phyloP scores from a whole-genome alignment of 2,329 filamentous ascomycete genomes.

The Neospermospora avenae region DNA sequence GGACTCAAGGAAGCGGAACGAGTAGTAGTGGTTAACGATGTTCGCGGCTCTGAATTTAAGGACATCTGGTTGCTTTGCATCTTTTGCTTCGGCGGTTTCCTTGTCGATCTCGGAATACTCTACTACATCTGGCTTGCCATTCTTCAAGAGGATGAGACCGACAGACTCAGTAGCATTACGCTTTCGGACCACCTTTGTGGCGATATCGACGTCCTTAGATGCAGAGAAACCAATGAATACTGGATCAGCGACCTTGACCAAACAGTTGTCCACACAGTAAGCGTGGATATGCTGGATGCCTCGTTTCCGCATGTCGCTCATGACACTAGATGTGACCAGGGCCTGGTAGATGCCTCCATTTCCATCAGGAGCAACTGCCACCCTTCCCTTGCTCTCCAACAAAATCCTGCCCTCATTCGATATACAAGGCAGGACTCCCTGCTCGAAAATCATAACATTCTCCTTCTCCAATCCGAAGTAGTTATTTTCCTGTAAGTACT shows the following conservation, averaged over 20 bases:
- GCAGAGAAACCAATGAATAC: slow-evolving; percentile 93
- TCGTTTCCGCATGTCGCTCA: slow-evolving; percentile 83
- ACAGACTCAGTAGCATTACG: slow-evolving; percentile 94
- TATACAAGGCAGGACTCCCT: slow-evolving; percentile 94
- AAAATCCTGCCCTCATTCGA: slow-evolving; percentile 97
- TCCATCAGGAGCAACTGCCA: slow-evolving; percentile 93
- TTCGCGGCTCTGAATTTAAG: slow-evolving; percentile 97
- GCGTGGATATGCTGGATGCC: slow-evolving; percentile 94
- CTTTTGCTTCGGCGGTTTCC: slow-evolving; percentile 83
- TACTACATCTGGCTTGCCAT: slow-evolving; percentile 93
- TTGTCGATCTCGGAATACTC: slow-evolving; percentile 97
- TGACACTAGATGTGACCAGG: slow-evolving; percentile 73
- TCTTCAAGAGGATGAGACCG: slow-evolving; percentile 89
- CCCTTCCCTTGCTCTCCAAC: slow-evolving; percentile 82
- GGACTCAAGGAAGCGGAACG: slow-evolving; percentile 83
- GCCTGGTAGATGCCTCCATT: slow-evolving; percentile 97
- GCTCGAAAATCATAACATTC: slow-evolving; percentile 92
- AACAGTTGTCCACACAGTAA: slow-evolving; percentile 98
- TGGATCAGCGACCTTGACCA: slow-evolving; percentile 98
- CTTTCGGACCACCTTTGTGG: slow-evolving; percentile 99
- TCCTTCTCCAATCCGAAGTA: slow-evolving; percentile 87
- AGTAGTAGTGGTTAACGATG: slow-evolving; percentile 99
- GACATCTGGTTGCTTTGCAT: slow-evolving; percentile 73
- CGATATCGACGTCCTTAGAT: slow-evolving; percentile 85
- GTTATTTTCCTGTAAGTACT: slow-evolving; percentile 83